These are phyloP conservation scores for Rhodamnia rubescens DNA, from an alignment of 345 rosid genomes.

Conservation along the genomic window DNA sequence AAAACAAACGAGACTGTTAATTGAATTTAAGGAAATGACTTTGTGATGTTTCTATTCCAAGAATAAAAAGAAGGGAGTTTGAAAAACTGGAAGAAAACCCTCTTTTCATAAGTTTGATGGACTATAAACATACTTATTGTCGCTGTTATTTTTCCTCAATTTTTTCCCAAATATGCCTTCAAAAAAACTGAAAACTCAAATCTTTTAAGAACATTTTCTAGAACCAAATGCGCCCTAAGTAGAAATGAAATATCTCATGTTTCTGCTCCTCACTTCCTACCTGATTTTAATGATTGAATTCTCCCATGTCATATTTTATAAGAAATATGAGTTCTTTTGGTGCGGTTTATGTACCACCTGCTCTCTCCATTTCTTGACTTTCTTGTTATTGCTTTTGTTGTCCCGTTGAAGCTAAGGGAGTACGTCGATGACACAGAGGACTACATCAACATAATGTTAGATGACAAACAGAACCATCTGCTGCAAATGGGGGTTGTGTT, in stretches of 20 bases:
- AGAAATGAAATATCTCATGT: background rate
- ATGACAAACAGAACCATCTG: conserved; percentile 93
- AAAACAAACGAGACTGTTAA: background rate
- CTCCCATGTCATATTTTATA: background rate
- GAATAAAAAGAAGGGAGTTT: background rate
- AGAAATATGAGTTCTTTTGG: background rate
- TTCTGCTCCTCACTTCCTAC: background rate
- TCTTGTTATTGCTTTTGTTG: background rate
- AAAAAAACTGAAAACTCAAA: background rate
- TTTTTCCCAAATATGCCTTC: background rate
- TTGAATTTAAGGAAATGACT: background rate
- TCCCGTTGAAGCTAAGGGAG: conserved; percentile 59
- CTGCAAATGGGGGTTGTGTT: conserved; percentile 94
- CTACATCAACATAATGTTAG: conserved; percentile 91
- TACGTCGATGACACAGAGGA: conserved; percentile 95
- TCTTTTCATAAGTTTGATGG: background rate
- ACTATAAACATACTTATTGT: background rate
- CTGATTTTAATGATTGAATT: background rate
- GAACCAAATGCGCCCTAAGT: background rate
- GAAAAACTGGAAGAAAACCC: background rate
- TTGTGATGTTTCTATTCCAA: background rate
- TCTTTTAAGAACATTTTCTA: background rate
- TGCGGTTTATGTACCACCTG: background rate
- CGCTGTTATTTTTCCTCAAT: background rate
- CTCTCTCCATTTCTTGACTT: background rate